Base-by-base conservation (phyloP, 140 eudicot species). In the Cichorium intybus region DNA sequence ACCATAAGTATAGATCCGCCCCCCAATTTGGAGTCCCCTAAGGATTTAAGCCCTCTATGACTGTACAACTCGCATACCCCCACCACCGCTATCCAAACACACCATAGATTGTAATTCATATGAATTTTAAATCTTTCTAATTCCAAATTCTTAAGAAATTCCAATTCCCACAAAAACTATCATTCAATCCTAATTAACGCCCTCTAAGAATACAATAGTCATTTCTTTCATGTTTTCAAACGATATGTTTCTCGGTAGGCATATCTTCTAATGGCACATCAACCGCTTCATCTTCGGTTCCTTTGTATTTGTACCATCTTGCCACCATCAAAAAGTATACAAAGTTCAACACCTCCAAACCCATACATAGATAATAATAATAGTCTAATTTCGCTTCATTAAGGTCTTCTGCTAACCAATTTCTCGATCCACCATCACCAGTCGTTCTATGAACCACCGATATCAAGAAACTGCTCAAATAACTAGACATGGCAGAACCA, bases 301-400 rank as follows among this genome's bases (percentile, higher is more conserved):
- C 89, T 74, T 83, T 86, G 66, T 86, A 86, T 60, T 73, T 83
- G 43, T 83, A 86, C 90, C 87, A 86, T 73, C 72, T 83, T 23
- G 95, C 74, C 20, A 84, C 84, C 39, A 80, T 67, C 57, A 86
- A 62, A 64, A 50, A 86, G 51, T 80, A 86, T 0, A 71, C 46
- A 51, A 83, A 65, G 71, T 86, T 83, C 14, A 83, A 4, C 4
- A 64, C 68, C 64, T 70, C 75, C 56, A 86, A 62, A 24, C 69
- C 95, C 49, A 70, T 84, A 49, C 70, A n/a, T 31, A 80, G 18
- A 58, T 77, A 86, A 24, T 86, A 86, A 23, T 71, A 86, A 56
- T 80, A 51, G 29, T 83, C 90, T 51, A 86, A 48, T 59, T 75
- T 86, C 11, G 70, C 95, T 81, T 86, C 74, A 53, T 86, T 86